Conservation (phyloP, 176 grass and related monocot genomes). For the Carex myosuroides region DNA sequence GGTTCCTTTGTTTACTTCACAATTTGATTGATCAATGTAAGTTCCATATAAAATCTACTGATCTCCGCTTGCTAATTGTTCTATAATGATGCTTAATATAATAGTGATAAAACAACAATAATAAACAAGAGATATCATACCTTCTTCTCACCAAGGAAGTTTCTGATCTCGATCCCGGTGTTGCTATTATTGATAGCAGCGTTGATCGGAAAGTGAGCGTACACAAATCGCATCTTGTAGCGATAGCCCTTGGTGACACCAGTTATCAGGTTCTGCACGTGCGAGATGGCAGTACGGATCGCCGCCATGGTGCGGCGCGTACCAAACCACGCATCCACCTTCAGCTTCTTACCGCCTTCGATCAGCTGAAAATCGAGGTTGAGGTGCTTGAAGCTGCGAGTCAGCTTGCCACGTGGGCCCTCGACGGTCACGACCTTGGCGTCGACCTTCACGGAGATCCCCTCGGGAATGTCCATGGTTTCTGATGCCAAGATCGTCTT, state of each 20-base stretch:
- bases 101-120: neutral
- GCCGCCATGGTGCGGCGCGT: slow-evolving; percentile 83
- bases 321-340: slow-evolving; percentile 94
- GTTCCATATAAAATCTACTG: neutral
- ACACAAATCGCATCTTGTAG: slow-evolving; percentile 92
- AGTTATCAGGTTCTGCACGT: slow-evolving; percentile 88
- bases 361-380: slow-evolving; percentile 92
- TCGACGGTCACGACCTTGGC: slow-evolving; percentile 68
- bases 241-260: slow-evolving; percentile 76
- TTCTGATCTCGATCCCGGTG: slow-evolving; percentile 75
- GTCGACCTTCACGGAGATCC: slow-evolving; percentile 47
- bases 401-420: slow-evolving; percentile 71
- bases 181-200: slow-evolving; percentile 65
- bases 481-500: slow-evolving; percentile 84
- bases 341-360: slow-evolving; percentile 62
- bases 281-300: slow-evolving; percentile 87
- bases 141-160: slow-evolving; percentile 94
- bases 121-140: slow-evolving; percentile 8
- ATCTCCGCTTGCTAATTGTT: neutral
- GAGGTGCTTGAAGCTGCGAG: slow-evolving; percentile 88
- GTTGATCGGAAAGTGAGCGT: slow-evolving; percentile 93
- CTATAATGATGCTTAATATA: neutral
- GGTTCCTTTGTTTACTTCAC: neutral
- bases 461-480: slow-evolving; percentile 81
- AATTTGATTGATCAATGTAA: neutral